These are phyloP conservation scores for Pezicula carpinea DNA, from an alignment of 2,329 filamentous ascomycete genomes.

Conservation along the genomic window DNA sequence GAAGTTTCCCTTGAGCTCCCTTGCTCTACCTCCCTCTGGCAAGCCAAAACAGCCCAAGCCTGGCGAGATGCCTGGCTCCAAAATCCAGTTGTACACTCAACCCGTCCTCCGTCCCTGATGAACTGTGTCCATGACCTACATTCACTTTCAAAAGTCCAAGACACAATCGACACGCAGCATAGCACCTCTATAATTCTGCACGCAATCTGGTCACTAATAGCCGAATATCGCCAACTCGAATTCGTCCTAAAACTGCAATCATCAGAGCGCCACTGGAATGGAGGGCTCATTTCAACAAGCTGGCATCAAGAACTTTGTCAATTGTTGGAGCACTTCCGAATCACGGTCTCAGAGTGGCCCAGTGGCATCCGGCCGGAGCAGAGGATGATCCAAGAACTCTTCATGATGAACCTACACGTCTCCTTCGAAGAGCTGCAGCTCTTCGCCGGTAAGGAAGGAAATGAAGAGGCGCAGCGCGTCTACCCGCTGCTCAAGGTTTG, in stretches of 20 bases:
- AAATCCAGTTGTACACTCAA: not conserved
- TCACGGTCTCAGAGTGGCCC: not conserved
- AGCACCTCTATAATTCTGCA: slow-evolving; percentile 58
- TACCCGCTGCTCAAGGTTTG: slow-evolving; percentile 56
- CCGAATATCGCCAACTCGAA: slow-evolving; percentile 54
- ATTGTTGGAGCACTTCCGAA: slow-evolving; percentile 18
- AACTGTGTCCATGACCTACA: slow-evolving; percentile 12
- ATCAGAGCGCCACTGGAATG: slow-evolving; percentile 17
- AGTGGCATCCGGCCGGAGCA: slow-evolving; percentile 1
- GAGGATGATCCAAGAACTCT: slow-evolving; percentile 29
- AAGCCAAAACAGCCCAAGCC: slow-evolving; percentile 54
- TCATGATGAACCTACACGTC: slow-evolving; percentile 61
- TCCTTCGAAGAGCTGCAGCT: slow-evolving; percentile 62
- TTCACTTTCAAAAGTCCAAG: slow-evolving; percentile 10
- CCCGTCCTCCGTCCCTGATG: slow-evolving; percentile 10
- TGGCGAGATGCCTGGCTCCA: slow-evolving; percentile 59
- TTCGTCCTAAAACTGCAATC: slow-evolving; percentile 34
- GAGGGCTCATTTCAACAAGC: slow-evolving; percentile 44
- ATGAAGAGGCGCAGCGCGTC: slow-evolving; percentile 57
- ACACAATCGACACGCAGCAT: slow-evolving; percentile 51
- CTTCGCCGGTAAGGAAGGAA: slow-evolving; percentile 63
- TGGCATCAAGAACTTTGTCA: slow-evolving; percentile 60
- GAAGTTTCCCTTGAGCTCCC: slow-evolving; percentile 65
- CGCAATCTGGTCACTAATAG: slow-evolving; percentile 60
- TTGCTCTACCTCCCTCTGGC: slow-evolving; percentile 58